Conservation (phyloP, 176 grass and related monocot species). For the Eragrostis curvula region DNA sequence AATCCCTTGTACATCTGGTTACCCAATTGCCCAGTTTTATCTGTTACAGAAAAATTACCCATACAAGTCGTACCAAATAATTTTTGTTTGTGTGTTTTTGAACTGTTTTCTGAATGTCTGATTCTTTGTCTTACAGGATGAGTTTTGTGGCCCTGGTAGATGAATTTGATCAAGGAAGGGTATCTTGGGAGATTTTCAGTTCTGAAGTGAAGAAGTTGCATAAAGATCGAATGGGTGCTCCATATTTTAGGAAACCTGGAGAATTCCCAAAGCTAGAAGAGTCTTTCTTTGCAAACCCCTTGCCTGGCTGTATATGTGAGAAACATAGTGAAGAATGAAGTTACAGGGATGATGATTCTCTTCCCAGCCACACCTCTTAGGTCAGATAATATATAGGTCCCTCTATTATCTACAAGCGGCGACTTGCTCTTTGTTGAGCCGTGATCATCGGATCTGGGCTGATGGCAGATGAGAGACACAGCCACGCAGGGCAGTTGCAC, state of each 20-base stretch:
- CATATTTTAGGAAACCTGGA: slow-evolving; percentile 79
- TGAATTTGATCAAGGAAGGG: slow-evolving; percentile 79
- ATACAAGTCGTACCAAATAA: not conserved
- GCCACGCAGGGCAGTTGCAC: not conserved
- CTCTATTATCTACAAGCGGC: slow-evolving; percentile 4
- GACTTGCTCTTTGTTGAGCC: not conserved
- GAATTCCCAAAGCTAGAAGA: slow-evolving; percentile 95
- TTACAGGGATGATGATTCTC: slow-evolving; percentile 10
- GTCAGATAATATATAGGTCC: slow-evolving; percentile 8
- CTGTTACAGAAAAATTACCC: not conserved
- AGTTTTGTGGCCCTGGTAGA: slow-evolving; percentile 83
- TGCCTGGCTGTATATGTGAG: slow-evolving; percentile 93
- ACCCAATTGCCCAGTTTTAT: not conserved
- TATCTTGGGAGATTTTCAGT: slow-evolving; percentile 85
- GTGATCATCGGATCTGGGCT: not conserved
- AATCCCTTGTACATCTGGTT: slow-evolving; percentile 17
- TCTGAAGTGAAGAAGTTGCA: slow-evolving; percentile 82
- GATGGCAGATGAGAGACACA: slow-evolving; percentile 20
- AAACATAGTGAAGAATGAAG: slow-evolving; percentile 60
- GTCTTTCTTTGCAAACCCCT: slow-evolving; percentile 92
- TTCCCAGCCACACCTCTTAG: not conserved
- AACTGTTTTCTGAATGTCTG: slow-evolving; percentile 14
- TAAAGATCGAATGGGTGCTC: slow-evolving; percentile 67
- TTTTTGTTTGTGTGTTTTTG: not conserved
- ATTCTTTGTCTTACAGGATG: slow-evolving; percentile 57